Percentiles rank a stretch among this genome's conserved stretches.
Evolutionary conservation across 352 stramenopile species (phyloP).

Genomic region (Phytophthora ohioensis): DNA sequence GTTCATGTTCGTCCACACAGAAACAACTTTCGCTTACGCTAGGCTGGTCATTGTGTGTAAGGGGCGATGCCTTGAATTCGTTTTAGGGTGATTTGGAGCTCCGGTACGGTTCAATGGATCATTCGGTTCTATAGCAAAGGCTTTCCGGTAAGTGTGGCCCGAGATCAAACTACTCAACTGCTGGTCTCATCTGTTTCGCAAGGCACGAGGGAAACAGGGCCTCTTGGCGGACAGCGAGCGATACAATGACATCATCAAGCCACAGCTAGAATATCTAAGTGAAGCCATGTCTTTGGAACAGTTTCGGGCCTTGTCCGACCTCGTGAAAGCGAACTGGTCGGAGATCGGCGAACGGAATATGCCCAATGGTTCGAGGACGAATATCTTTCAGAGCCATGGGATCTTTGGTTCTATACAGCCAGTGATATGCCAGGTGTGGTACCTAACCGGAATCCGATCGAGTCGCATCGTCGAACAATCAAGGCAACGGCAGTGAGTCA

Average conservation of each 20-base stretch:
- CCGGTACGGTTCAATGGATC: slow-evolving; percentile 13
- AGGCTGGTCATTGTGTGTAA: background rate
- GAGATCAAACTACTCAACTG: slow-evolving; percentile 16
- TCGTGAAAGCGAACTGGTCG: slow-evolving; percentile 8
- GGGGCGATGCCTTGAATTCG: background rate
- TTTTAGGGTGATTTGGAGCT: slow-evolving; percentile 9
- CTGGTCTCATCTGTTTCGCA: slow-evolving; percentile 16
- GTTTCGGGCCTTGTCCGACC: background rate
- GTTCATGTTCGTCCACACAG: background rate
- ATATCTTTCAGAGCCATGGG: slow-evolving; percentile 7
- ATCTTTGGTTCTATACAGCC: slow-evolving; percentile 2
- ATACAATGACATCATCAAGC: slow-evolving; percentile 14
- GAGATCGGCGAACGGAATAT: slow-evolving; percentile 4
- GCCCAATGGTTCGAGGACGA: slow-evolving; percentile 6
- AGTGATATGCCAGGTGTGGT: slow-evolving; percentile 6
- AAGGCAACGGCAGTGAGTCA: background rate
- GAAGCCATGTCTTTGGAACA: background rate
- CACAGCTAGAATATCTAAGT: slow-evolving; percentile 9
- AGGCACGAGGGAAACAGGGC: background rate
- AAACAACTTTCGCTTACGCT: slow-evolving; percentile 1
- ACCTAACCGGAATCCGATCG: slow-evolving; percentile 16
- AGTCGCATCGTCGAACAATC: background rate
- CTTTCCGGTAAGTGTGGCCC: slow-evolving; percentile 10
- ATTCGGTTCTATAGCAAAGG: slow-evolving; percentile 11
- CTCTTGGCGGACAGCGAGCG: background rate